Percentiles rank a stretch among this genome's conserved stretches.
phyloP scores from a whole-genome alignment of 202 grass and related monocot species.

The Setaria viridis region DNA sequence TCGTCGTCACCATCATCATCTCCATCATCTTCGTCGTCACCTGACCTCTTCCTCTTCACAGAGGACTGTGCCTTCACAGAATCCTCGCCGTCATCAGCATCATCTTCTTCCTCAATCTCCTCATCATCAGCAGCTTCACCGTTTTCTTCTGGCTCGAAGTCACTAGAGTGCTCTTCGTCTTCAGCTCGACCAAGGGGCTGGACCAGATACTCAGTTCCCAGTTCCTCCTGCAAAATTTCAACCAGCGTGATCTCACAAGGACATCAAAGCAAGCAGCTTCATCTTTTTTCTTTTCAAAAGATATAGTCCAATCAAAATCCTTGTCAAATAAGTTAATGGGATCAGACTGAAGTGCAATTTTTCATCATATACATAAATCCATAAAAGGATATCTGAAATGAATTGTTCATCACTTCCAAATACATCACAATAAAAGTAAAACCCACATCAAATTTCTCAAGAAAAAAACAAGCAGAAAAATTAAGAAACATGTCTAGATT shows the following conservation, averaged over 20 bases:
- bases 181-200: slow-evolving; percentile 62
- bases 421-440: neutral
- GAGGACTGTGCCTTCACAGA: slow-evolving; percentile 53
- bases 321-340: neutral
- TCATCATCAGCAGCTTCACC: slow-evolving; percentile 54
- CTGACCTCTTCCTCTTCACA: slow-evolving; percentile 63
- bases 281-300: neutral
- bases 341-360: slow-evolving; percentile 77
- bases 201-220: slow-evolving; percentile 71
- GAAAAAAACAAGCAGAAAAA: too few species aligned
- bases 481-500: neutral
- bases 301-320: neutral
- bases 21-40: neutral
- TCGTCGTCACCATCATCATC: slow-evolving; percentile 4
- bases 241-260: neutral
- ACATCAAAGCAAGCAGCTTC: neutral
- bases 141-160: slow-evolving; percentile 66
- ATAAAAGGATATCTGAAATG: slow-evolving; percentile 46
- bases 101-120: slow-evolving; percentile 56
- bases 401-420: slow-evolving; percentile 50
- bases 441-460: slow-evolving; percentile 22
- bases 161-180: slow-evolving; percentile 69
- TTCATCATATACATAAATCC: slow-evolving; percentile 45
- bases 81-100: slow-evolving; percentile 29
- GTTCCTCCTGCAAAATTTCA: slow-evolving; percentile 46